Evolutionary conservation across 2,329 filamentous ascomycete genomes (phyloP).

Genomic region (Arthrobotrys megalospora): DNA sequence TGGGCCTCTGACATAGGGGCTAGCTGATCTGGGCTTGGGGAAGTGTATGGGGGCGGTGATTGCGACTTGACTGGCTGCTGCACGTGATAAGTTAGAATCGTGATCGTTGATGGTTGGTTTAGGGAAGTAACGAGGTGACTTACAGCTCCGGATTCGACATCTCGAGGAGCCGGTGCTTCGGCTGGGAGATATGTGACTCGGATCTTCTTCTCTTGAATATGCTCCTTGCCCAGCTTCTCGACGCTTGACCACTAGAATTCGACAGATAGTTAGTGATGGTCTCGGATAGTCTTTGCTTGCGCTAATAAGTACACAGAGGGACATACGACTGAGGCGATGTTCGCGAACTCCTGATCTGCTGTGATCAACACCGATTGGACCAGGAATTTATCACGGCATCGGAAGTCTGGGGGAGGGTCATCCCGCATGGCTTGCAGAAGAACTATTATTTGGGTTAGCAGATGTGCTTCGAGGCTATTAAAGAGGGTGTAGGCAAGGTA

Average conservation of each 20-base stretch:
- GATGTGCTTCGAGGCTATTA: background rate
- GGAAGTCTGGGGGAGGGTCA: conserved; percentile 86
- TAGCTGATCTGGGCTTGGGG: conserved; percentile 62
- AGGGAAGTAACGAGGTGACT: conserved; percentile 5
- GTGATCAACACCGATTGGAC: conserved; percentile 91
- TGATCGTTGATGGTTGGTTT: background rate
- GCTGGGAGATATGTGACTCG: conserved; percentile 85
- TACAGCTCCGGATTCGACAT: conserved; percentile 62
- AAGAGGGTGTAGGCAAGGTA: conserved; percentile 69
- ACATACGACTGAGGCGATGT: conserved; percentile 82
- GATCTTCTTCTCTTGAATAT: conserved; percentile 94
- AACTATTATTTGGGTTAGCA: conserved; percentile 70
- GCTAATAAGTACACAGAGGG: conserved; percentile 8
- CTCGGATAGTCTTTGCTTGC: conserved; percentile 29
- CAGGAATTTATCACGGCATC: conserved; percentile 97
- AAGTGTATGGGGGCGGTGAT: conserved; percentile 63
- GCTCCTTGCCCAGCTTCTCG: conserved; percentile 80
- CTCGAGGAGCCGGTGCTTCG: conserved; percentile 65
- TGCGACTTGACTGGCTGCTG: conserved; percentile 42
- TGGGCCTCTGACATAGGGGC: conserved; percentile 64
- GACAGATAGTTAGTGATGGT: conserved; percentile 29
- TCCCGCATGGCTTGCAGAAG: conserved; percentile 98
- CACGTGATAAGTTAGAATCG: conserved; percentile 11
- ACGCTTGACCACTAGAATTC: conserved; percentile 78
- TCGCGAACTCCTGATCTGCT: conserved; percentile 85